These are phyloP conservation scores for Aegilops sharonensis DNA, from an alignment of 176 grass and related monocot species.

Conservation along the genomic window DNA sequence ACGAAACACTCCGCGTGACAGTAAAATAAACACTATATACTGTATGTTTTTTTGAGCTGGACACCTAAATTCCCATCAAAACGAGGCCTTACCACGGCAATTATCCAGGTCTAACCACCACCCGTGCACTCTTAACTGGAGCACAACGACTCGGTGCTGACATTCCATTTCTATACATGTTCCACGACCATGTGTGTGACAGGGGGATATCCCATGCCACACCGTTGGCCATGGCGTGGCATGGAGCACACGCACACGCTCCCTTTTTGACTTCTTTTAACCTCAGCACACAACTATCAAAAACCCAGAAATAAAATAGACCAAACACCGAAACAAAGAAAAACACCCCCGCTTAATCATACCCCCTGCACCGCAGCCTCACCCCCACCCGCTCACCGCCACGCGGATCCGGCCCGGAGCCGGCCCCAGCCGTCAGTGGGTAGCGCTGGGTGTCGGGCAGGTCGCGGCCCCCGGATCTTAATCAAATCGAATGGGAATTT, in stretches of 20 bases:
- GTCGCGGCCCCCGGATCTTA: constrained; percentile 29
- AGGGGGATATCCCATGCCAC: constrained; percentile 9
- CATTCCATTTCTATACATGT: background rate
- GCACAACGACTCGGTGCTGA: background rate
- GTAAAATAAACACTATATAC: no score
- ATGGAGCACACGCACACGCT: background rate
- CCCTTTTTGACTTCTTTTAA: constrained; percentile 39
- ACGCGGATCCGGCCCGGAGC: accelerated
- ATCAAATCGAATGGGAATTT: constrained; percentile 89
- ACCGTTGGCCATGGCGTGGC: background rate
- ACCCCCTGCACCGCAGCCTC: background rate
- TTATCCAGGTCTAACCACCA: background rate
- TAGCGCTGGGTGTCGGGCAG: accelerated
- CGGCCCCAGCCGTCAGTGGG: background rate
- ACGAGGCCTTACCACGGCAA: background rate
- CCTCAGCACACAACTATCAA: background rate
- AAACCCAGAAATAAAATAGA: constrained; percentile 1
- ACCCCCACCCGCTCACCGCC: accelerated
- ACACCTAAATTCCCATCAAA: background rate
- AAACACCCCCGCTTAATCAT: background rate
- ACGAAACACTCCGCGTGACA: no score
- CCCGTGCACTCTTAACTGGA: background rate
- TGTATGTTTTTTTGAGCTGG: no score
- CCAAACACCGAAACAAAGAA: background rate
- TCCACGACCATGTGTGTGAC: background rate